phyloP scores from a whole-genome alignment of 1,284 basidiomycete genomes.

The Fistulina hepatica region DNA sequence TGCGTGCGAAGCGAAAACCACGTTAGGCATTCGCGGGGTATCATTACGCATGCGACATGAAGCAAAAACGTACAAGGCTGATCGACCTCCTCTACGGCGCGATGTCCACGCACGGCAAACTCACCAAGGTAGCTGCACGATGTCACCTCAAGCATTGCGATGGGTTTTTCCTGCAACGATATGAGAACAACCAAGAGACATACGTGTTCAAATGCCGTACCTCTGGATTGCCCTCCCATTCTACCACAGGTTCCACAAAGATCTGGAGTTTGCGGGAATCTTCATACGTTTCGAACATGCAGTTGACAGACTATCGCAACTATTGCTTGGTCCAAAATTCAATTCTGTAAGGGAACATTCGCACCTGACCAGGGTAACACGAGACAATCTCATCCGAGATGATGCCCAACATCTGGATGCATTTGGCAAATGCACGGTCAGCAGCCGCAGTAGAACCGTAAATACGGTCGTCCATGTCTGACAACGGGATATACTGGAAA shows the following conservation, averaged over 20 bases:
- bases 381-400: slow-evolving; percentile 51
- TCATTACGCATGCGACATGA: neutral
- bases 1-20: slow-evolving; percentile 18
- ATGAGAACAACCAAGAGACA: no score
- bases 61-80: slow-evolving; percentile 30
- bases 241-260: slow-evolving; percentile 58
- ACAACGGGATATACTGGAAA: slow-evolving; percentile 85
- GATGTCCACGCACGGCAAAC: slow-evolving; percentile 22
- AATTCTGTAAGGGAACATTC: slow-evolving; percentile 14
- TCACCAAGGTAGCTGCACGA: slow-evolving; percentile 26
- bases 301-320: slow-evolving; percentile 38
- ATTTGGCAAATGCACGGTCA: slow-evolving; percentile 69
- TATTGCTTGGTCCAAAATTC: neutral
- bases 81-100: slow-evolving; percentile 23
- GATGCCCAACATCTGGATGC: slow-evolving; percentile 63
- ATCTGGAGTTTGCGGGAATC: slow-evolving; percentile 37
- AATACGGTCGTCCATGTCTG: slow-evolving; percentile 80
- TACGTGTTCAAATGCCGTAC: no score
- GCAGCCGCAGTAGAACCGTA: slow-evolving; percentile 60
- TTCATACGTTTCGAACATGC: slow-evolving; percentile 46
- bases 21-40: neutral
- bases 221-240: slow-evolving; percentile 23
- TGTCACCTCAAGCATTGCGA: slow-evolving; percentile 28
- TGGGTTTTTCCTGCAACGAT: slow-evolving; percentile 26
- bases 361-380: slow-evolving; percentile 59